Percentiles rank a stretch among this genome's conserved stretches.
Conservation (phyloP, 306 rosid species). For the Gleditsia sinensis region DNA sequence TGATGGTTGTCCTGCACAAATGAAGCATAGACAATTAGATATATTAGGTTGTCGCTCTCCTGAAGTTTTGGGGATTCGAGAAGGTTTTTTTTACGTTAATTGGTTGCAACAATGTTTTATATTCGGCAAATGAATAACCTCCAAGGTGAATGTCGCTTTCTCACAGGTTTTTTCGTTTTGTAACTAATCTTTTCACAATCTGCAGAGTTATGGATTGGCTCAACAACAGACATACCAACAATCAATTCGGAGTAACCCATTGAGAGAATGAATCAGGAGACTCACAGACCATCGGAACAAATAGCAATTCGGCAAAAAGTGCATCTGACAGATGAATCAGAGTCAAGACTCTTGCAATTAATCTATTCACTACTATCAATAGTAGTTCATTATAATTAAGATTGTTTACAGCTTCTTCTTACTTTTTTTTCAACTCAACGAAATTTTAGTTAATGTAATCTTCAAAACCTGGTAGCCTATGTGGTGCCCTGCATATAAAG, state of each 20-base stretch:
- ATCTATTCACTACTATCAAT: not conserved
- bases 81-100: no score
- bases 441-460: not conserved
- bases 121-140: not conserved
- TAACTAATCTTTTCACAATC: not conserved
- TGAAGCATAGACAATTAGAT: not conserved
- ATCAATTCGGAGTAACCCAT: not conserved
- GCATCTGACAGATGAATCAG: not conserved
- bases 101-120: no score
- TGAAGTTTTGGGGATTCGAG: not conserved
- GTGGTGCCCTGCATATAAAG: not conserved
- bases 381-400: not conserved
- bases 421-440: no score
- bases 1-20: constrained; percentile 23
- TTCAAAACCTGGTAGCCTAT: not conserved
- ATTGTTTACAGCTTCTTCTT: not conserved
- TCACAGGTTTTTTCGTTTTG: constrained; percentile 9
- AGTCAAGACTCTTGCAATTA: no score
- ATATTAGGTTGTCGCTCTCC: constrained; percentile 1
- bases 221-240: not conserved
- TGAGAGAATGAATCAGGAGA: not conserved
- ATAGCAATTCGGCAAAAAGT: not conserved
- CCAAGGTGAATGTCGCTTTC: not conserved
- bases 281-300: not conserved
- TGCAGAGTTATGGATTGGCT: not conserved